Base-by-base conservation (phyloP, 768 basidiomycete genomes). In the Termitomyces sp. region DNA sequence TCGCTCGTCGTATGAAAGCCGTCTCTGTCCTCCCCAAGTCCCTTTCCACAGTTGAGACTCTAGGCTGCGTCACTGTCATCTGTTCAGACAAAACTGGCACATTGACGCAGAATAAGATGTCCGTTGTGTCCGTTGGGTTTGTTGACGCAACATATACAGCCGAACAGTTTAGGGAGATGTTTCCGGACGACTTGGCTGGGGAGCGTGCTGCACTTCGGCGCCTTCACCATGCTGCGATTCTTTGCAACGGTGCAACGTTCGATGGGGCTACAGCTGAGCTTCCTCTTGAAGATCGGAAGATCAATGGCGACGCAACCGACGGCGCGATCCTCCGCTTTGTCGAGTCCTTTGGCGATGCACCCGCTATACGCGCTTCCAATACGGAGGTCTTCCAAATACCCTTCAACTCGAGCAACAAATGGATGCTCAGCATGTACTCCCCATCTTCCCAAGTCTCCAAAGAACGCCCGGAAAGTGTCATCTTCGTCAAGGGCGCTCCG, bases 1-100 rank as follows among this genome's bases (percentile, higher is more conserved):
- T 61, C n/a, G 63, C 60, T n/a, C 54, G 56, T 14, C 57, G 57
- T 7, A 64, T 64, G 60, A 58, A 58, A 42, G 30, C n/a, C 2
- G 45, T 58, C 30, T 48, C 44, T 3, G 63, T 64, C 34, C 60
- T 61, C 10, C 55, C 39, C 63, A 80, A 80, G 65, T 81, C 82
- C 4, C 71, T 88, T 24, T 78, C 84, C 20, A 88, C 83, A 4
- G 84, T 89, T 33, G 86, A 89, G 68, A 84, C 83, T 9, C 75
- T 89, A 6, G 86, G 87, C 6, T 76, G 80, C 8, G 83, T 88
- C 65, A 81, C 82, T 50, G 78, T 77, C 14, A 67, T 79, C 40
- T 74, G 74, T 45, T 77, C 76, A 1, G 81, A 87, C 65, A 87
- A 87, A 67, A 84, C 84, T 1, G 82, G 84, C 14, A 85, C 83